Percentiles rank a stretch among this genome's conserved stretches.
These are phyloP conservation scores for Cystoisospora suis DNA, from an alignment of 169 alveolate genomes.

Conservation along the genomic window DNA sequence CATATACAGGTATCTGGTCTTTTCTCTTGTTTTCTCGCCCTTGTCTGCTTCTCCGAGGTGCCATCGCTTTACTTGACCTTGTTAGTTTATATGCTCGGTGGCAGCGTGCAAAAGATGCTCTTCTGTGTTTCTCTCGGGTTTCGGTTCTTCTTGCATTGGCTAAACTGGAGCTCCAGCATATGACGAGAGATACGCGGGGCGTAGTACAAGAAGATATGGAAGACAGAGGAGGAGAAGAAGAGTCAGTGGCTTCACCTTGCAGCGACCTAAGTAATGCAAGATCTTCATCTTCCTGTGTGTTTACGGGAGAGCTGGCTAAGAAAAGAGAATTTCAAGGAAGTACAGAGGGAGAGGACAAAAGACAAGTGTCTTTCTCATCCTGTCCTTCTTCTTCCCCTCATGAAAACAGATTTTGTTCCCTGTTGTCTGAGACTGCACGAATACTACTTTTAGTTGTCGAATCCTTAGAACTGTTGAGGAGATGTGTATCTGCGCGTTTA, in stretches of 20 bases:
- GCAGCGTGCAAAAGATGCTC: slow-evolving; percentile 19
- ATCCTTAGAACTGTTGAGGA: not conserved
- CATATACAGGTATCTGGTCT: not conserved
- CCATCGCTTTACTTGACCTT: slow-evolving; percentile 6
- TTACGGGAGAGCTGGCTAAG: not conserved
- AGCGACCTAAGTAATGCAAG: not conserved
- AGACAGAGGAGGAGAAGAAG: no score
- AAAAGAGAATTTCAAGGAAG: not conserved
- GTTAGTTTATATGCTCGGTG: not conserved
- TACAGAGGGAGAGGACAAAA: not conserved
- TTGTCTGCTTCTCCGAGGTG: slow-evolving; percentile 8
- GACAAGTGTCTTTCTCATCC: no score
- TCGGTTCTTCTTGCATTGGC: not conserved
- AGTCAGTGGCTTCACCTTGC: not conserved
- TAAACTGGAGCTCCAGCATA: not conserved
- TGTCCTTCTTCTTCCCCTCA: no score
- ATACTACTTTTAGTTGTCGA: not conserved
- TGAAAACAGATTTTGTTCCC: no score
- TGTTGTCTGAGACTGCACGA: not conserved
- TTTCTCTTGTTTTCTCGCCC: not conserved
- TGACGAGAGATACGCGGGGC: no score
- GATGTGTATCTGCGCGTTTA: slow-evolving; percentile 6
- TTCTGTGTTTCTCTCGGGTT: not conserved
- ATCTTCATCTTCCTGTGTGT: no score
- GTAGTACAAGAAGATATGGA: no score